Base-by-base conservation (phyloP, 148 eudicot species). In the Talinum fruticosum region DNA sequence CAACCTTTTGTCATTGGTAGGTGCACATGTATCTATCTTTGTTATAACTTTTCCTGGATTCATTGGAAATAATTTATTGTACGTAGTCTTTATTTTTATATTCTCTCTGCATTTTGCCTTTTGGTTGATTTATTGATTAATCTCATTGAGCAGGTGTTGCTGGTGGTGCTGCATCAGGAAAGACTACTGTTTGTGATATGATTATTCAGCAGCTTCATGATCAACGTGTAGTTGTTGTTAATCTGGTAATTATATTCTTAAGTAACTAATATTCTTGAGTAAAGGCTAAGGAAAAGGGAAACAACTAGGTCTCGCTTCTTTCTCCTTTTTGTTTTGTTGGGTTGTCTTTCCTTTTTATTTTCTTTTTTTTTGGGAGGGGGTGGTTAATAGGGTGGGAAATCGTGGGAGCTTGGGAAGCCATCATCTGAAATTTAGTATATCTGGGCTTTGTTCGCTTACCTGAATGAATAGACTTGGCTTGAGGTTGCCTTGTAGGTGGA, bases 121-220 rank as follows among this genome's bases (percentile, higher is more conserved):
- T 51, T 16, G 54, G 75, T 28, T 26, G 35, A 37, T 64, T 44
- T 61, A 53, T 54, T 51, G 66, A 57, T 77, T 37, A 26, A 76
- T 49, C 73, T 79, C 45, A 72, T 29, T 72, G 76, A 75, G 84
- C 93, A 96, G 99, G 99, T 69, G 99, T 96, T 80, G 94, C 97
- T 72, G 99, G 99, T 69, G 99, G 99, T 76, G 97, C 99, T 59
- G 98, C 99, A 78, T 91, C 99, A 59, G 99, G 99, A 64, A 96
- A 96, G 87, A 93, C 98, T 65, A 84, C 99, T 45, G 99, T 96
- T 75, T 96, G 99, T 89, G 99, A 96, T 84, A 83, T 93, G 98
- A 96, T 96, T 64, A 91, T 96, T 80, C 98, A 96, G 89, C 99
- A 96, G 87, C 99, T 96, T 82, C 95, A 75, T 86, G 99, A 96